Evolutionary conservation across 2,329 filamentous ascomycete species (phyloP).

Genomic region (Exophiala sideris): DNA sequence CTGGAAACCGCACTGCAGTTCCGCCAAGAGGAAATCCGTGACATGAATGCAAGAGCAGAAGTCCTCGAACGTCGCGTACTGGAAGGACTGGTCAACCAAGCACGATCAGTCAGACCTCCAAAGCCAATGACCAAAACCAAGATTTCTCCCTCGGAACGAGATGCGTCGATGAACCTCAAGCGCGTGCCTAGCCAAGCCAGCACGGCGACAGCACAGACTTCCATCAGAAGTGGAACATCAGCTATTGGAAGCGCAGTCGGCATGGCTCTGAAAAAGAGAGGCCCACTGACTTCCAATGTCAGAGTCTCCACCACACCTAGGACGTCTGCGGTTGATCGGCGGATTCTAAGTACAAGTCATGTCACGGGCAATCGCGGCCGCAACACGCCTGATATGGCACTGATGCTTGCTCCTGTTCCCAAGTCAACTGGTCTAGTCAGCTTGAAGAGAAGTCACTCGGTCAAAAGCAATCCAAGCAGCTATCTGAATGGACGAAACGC

Average conservation of each 20-base stretch:
- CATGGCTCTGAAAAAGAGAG: slow-evolving; percentile 52
- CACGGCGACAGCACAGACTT: slow-evolving; percentile 38
- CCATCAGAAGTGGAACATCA: slow-evolving; percentile 35
- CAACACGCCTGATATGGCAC: slow-evolving; percentile 43
- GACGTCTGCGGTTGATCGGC: slow-evolving; percentile 55
- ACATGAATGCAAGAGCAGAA: slow-evolving; percentile 88
- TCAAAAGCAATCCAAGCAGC: slow-evolving; percentile 57
- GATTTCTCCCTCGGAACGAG: slow-evolving; percentile 23
- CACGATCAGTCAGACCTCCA: slow-evolving; percentile 64
- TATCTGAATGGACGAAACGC: slow-evolving; percentile 58
- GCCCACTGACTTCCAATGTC: slow-evolving; percentile 37
- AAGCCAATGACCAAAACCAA: slow-evolving; percentile 33
- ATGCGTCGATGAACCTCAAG: slow-evolving; percentile 52
- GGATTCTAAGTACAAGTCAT: slow-evolving; percentile 87
- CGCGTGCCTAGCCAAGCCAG: slow-evolving; percentile 47
- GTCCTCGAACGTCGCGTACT: slow-evolving; percentile 86
- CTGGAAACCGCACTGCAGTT: slow-evolving; percentile 87
- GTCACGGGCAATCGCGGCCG: slow-evolving; percentile 67
- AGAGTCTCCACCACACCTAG: slow-evolving; percentile 46
- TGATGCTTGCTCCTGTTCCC: slow-evolving; percentile 30
- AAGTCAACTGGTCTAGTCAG: slow-evolving; percentile 46
- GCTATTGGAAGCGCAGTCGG: slow-evolving; percentile 35
- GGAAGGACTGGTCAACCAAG: slow-evolving; percentile 94
- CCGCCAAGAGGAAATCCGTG: slow-evolving; percentile 82
- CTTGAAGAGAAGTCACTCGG: slow-evolving; percentile 74